These are phyloP conservation scores for Trichophyton mentagrophytes DNA, from an alignment of 2,329 filamentous ascomycete genomes.

Conservation along the genomic window DNA sequence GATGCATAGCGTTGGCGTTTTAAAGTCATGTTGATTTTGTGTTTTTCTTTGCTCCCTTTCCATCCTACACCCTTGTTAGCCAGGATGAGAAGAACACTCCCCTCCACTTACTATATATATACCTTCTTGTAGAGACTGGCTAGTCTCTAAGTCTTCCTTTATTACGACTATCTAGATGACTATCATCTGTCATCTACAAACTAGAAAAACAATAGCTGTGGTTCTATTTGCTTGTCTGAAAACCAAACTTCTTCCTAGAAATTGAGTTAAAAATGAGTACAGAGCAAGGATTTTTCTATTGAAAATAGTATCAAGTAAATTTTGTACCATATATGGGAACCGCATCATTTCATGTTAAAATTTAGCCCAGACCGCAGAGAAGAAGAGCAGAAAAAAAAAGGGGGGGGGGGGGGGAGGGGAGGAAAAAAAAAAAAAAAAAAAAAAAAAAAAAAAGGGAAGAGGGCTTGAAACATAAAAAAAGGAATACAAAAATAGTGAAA, in stretches of 20 bases:
- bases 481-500: too few species aligned
- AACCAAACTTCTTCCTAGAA: not conserved
- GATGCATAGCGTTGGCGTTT: conserved; percentile 6
- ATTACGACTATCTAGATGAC: not conserved
- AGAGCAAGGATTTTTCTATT: not conserved
- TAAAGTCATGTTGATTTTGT: not conserved
- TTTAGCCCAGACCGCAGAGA: not conserved
- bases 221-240: not conserved
- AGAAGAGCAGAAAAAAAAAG: too few species aligned
- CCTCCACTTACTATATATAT: not conserved
- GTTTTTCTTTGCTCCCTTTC: not conserved
- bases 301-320: not conserved
- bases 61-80: not conserved
- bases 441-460: too few species aligned
- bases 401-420: too few species aligned
- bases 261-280: not conserved
- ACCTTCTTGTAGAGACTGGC: not conserved
- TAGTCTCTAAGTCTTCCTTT: not conserved
- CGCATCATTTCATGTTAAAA: not conserved
- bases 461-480: too few species aligned
- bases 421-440: too few species aligned
- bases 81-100: not conserved
- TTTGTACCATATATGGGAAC: not conserved
- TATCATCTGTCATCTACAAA: not conserved
- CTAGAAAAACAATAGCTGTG: not conserved